Base-by-base conservation (phyloP, 1,284 basidiomycete species). In the Tilletia horrida region DNA sequence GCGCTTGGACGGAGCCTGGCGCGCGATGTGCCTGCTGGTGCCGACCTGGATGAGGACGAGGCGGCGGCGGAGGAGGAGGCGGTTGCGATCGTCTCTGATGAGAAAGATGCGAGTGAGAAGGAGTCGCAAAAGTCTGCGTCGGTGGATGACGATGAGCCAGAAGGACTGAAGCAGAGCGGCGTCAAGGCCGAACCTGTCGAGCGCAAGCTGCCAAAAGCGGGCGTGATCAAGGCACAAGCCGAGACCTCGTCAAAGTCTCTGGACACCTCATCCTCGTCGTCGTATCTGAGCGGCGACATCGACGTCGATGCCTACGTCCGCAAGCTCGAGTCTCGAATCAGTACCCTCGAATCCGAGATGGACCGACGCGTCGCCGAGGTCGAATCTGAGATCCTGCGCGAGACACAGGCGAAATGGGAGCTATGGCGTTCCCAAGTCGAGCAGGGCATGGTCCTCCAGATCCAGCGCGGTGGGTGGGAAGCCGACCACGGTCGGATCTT, bases 331-430 rank as follows among this genome's bases (percentile, higher is more conserved):
- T 7, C 55, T 7, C 55, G 55, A 18, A 59, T 59, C 27, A 29
- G 27, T 16, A 29, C 55, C 1, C 55, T 59, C 55, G 55, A 59
- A 40, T 59, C 55, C 27, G 55, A 59, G 29, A 59, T 59, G 55
- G 55, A 59, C 55, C 55, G 55, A 18, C 55, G 55, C 29, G 55
- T 59, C 27, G 55, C 55, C 25, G 55, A 59, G 27, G 55, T 59
- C 27, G 55, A 59, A 27, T 59, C 55, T 9, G 55, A 59, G 55
- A 59, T 59, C 55, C 21, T 59, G n/a, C 55, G 55, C 55, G 55
- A 59, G 55, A 59, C 55, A 9, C 55, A 59, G 31, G 55, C 55
- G 4, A 59, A 59, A 40, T 59, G 55, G 55, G 55, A 59, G 55
- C 27, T 59, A 3, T 59, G 55, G 55, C 55, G 55, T 8, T 25